These are phyloP conservation scores for Naganishia cerealis DNA, from an alignment of 1,284 basidiomycete genomes.

Conservation along the genomic window DNA sequence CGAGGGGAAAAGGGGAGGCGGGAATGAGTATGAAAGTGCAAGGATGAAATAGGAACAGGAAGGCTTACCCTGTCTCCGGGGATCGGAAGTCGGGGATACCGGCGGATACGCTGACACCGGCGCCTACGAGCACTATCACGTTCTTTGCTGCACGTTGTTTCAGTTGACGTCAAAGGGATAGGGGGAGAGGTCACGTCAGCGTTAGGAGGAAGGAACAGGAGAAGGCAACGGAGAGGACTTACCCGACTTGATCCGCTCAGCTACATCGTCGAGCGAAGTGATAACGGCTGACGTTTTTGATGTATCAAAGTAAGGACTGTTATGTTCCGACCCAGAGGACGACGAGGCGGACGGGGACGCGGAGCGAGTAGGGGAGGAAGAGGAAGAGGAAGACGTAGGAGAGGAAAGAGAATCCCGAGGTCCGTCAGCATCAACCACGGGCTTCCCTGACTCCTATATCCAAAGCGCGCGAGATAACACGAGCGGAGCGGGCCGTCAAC, in stretches of 20 bases:
- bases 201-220: neutral
- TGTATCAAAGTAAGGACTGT: slow-evolving; percentile 13
- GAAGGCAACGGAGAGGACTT: neutral
- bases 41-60: neutral
- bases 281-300: neutral
- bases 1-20: neutral
- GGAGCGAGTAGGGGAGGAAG: neutral
- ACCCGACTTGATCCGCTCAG: slow-evolving; percentile 19
- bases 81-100: slow-evolving; percentile 55
- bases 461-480: neutral
- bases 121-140: slow-evolving; percentile 58
- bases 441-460: neutral
- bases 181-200: neutral
- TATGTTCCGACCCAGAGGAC: slow-evolving; percentile 1
- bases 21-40: neutral
- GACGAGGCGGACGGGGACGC: neutral
- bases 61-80: slow-evolving; percentile 4
- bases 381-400: neutral
- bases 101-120: slow-evolving; percentile 59
- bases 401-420: neutral
- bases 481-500: no score
- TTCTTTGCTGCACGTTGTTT: slow-evolving; percentile 45
- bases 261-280: slow-evolving; percentile 20
- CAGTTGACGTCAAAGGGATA: neutral
- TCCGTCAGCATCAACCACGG: neutral